These are phyloP conservation scores for Pythium brachiatum DNA, from an alignment of 352 stramenopile species.

Conservation along the genomic window DNA sequence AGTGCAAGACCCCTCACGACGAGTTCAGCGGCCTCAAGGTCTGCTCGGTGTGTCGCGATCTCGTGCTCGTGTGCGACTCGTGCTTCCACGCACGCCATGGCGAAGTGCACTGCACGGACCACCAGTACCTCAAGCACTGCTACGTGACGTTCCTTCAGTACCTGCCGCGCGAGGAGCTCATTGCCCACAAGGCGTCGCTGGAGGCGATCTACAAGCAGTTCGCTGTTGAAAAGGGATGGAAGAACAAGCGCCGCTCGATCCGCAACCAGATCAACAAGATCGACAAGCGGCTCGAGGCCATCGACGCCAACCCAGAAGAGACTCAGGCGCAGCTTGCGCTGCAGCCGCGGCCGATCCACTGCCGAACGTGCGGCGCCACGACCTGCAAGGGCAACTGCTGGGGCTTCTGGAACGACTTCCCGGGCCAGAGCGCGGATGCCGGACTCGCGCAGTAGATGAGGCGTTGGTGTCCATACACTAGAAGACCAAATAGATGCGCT, in stretches of 20 bases:
- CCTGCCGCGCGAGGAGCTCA: slow-evolving; percentile 38
- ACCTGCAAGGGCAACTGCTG: slow-evolving; percentile 68
- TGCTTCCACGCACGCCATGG: slow-evolving; percentile 59
- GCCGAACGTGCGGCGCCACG: slow-evolving; percentile 52
- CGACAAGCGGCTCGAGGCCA: slow-evolving; percentile 38
- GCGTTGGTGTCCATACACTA: neutral
- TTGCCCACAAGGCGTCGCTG: slow-evolving; percentile 42
- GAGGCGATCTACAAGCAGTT: slow-evolving; percentile 49
- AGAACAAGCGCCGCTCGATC: slow-evolving; percentile 69
- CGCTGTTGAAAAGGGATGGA: slow-evolving; percentile 60
- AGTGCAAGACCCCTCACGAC: slow-evolving; percentile 40
- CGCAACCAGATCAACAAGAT: slow-evolving; percentile 77
- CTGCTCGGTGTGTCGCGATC: slow-evolving; percentile 68
- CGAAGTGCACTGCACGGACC: slow-evolving; percentile 71
- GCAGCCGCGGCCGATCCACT: slow-evolving; percentile 52
- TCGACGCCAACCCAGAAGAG: slow-evolving; percentile 38
- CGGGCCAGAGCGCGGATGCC: slow-evolving; percentile 1
- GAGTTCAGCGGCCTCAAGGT: slow-evolving; percentile 48
- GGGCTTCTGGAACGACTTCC: slow-evolving; percentile 70
- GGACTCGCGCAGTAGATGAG: neutral
- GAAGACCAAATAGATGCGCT: neutral
- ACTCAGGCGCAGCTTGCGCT: slow-evolving; percentile 32
- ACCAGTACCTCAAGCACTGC: slow-evolving; percentile 70
- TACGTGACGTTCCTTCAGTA: slow-evolving; percentile 77
- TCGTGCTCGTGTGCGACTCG: slow-evolving; percentile 63